Evolutionary conservation across 805 yeast genomes (phyloP).

Genomic region (Tetrapisispora fleetii): DNA sequence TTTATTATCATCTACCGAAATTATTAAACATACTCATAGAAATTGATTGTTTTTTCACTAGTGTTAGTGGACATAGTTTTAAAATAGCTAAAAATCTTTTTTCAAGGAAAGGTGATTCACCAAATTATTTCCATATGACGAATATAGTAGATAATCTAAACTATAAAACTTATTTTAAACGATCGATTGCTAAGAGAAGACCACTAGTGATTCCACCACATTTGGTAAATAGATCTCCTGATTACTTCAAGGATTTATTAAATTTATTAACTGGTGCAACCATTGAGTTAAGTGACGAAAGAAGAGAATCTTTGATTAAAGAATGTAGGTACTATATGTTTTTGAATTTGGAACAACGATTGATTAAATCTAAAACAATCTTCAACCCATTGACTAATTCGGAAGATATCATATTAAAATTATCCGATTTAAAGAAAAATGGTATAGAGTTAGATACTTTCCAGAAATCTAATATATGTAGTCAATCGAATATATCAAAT

Average conservation of each 20-base stretch:
- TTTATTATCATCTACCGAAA: slow-evolving; percentile 56
- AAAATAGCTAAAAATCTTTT: slow-evolving; percentile 49
- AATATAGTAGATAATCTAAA: slow-evolving; percentile 43
- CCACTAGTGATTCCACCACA: slow-evolving; percentile 70
- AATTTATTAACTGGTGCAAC: slow-evolving; percentile 46
- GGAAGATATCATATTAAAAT: slow-evolving; percentile 49
- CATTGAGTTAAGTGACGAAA: slow-evolving; percentile 41
- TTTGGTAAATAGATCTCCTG: slow-evolving; percentile 42
- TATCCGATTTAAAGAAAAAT: slow-evolving; percentile 30
- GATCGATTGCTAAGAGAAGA: slow-evolving; percentile 40
- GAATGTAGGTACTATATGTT: slow-evolving; percentile 77
- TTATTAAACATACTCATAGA: slow-evolving; percentile 39
- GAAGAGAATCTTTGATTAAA: slow-evolving; percentile 45
- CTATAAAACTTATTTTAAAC: slow-evolving; percentile 32
- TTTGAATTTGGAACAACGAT: slow-evolving; percentile 59
- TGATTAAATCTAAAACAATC: slow-evolving; percentile 43
- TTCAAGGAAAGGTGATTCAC: slow-evolving; percentile 53
- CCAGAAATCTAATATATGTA: background rate
- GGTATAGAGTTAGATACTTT: background rate
- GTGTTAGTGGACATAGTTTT: slow-evolving; percentile 52
- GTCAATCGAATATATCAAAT: background rate
- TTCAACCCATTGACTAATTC: slow-evolving; percentile 41
- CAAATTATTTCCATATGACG: slow-evolving; percentile 66
- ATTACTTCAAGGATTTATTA: slow-evolving; percentile 46
- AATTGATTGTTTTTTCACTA: slow-evolving; percentile 45